Conservation (phyloP, 768 basidiomycete species). For the Dendrothele bispora region DNA sequence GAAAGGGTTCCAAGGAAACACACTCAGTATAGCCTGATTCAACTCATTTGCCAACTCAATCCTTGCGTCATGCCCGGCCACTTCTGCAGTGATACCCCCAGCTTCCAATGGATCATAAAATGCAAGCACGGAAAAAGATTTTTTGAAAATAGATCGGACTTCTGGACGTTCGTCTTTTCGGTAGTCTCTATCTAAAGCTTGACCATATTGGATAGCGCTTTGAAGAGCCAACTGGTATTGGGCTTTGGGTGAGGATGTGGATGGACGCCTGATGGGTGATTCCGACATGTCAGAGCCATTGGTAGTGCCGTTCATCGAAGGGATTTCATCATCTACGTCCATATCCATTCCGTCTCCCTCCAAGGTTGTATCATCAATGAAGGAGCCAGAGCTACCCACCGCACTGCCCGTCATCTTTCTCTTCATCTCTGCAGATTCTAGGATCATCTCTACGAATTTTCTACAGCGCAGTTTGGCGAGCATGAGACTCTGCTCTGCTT, state of each 20-base stretch:
- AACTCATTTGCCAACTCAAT: slow-evolving; percentile 70
- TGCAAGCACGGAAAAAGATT: slow-evolving; percentile 78
- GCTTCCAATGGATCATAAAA: slow-evolving; percentile 73
- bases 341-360: slow-evolving; percentile 56
- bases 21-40: slow-evolving; percentile 82
- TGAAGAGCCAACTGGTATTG: slow-evolving; percentile 62
- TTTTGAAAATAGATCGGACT: slow-evolving; percentile 65
- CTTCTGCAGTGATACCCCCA: slow-evolving; percentile 62
- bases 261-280: slow-evolving; percentile 28
- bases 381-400: slow-evolving; percentile 22
- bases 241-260: slow-evolving; percentile 49
- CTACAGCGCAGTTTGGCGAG: slow-evolving; percentile 82
- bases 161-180: slow-evolving; percentile 60
- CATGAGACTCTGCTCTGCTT: slow-evolving; percentile 67
- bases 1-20: slow-evolving; percentile 34
- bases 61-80: slow-evolving; percentile 69
- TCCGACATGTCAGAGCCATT: slow-evolving; percentile 21
- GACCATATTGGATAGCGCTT: slow-evolving; percentile 72
- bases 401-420: slow-evolving; percentile 51
- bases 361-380: slow-evolving; percentile 31
- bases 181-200: slow-evolving; percentile 67
- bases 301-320: slow-evolving; percentile 4
- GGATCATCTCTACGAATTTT: slow-evolving; percentile 81
- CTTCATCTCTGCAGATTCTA: slow-evolving; percentile 69
- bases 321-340: slow-evolving; percentile 53